Conservation (phyloP, 371 early-diverging fungal genomes). For the Lichtheimia hyalospora region DNA sequence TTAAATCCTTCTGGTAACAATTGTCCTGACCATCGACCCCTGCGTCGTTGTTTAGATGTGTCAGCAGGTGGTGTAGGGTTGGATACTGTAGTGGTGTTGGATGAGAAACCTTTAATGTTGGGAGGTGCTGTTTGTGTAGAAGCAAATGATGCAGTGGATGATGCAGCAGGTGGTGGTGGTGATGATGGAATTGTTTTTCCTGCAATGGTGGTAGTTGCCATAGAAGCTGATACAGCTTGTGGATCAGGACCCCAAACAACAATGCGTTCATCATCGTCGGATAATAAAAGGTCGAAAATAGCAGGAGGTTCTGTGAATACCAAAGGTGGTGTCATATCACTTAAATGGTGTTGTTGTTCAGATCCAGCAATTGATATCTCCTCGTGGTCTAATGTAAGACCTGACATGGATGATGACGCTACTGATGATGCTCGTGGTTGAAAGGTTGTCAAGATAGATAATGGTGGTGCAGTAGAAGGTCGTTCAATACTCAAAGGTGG, state of each 20-base stretch:
- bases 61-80: neutral
- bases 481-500: constrained; percentile 9
- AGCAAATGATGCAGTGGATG: constrained; percentile 19
- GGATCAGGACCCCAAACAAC: constrained; percentile 59
- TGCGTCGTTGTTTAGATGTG: neutral
- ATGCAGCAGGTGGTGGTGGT: neutral
- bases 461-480: constrained; percentile 18
- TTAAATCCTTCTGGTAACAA: constrained; percentile 12
- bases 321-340: constrained; percentile 26
- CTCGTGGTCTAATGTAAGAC: constrained; percentile 1
- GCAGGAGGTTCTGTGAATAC: constrained; percentile 39
- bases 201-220: constrained; percentile 28
- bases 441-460: neutral
- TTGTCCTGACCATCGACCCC: constrained; percentile 14
- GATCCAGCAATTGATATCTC: neutral
- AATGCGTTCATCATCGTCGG: constrained; percentile 57
- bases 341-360: neutral
- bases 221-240: constrained; percentile 32
- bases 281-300: constrained; percentile 50
- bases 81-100: constrained; percentile 29
- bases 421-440: constrained; percentile 25
- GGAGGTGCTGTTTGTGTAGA: constrained; percentile 11
- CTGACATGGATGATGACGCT: constrained; percentile 11
- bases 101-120: constrained; percentile 34
- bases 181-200: constrained; percentile 5